Evolutionary conservation across 2,329 filamentous ascomycete species (phyloP).

Genomic region (Talaromyces sp.): DNA sequence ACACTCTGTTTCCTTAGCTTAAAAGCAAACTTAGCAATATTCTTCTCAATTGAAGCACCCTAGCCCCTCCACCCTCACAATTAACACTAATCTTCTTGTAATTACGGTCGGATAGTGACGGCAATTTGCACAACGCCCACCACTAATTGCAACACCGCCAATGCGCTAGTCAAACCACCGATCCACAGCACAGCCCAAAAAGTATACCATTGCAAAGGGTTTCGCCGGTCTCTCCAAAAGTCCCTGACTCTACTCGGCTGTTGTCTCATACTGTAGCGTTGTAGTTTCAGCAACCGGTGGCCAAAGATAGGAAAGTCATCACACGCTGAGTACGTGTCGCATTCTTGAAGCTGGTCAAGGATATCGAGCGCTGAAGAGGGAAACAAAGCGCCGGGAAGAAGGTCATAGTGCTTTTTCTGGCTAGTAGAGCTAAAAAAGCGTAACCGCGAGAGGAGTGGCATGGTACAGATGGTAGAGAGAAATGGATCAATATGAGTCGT

Average conservation of each 20-base stretch:
- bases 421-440: neutral
- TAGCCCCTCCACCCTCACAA: neutral
- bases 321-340: constrained; percentile 1
- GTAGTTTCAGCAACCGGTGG: constrained; percentile 10
- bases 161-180: constrained; percentile 20
- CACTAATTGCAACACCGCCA: constrained; percentile 19
- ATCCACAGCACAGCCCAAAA: constrained; percentile 25
- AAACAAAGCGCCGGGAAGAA: constrained; percentile 4
- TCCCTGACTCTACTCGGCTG: constrained; percentile 20
- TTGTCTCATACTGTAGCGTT: constrained; percentile 17
- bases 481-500: neutral
- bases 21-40: neutral
- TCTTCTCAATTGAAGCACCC: neutral
- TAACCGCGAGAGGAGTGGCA: neutral
- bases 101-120: neutral
- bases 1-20: neutral
- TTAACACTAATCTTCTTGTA: neutral
- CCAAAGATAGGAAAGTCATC: constrained; percentile 16
- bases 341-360: constrained; percentile 2
- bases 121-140: constrained; percentile 2
- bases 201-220: constrained; percentile 24
- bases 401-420: neutral
- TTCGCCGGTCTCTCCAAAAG: constrained; percentile 23
- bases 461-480: neutral
- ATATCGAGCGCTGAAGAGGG: constrained; percentile 7